Evolutionary conservation across 2,329 filamentous ascomycete species (phyloP), one percentile per base, ranked within the genome.

Genomic region (Cordyceps fumosorosea): DNA sequence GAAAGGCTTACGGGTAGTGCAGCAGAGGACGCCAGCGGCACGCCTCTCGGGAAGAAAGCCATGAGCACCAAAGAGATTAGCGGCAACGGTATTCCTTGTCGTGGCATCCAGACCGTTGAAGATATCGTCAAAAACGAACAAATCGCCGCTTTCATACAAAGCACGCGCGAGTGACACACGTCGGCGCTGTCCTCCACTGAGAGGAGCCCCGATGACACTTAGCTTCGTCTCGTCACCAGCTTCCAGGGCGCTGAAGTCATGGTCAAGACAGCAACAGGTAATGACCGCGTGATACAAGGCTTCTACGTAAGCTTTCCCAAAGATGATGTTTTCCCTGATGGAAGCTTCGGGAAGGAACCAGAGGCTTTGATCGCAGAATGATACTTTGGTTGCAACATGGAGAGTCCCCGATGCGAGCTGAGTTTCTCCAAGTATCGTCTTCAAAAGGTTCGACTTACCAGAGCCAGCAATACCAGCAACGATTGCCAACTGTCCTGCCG

Each of bases 121-220:
- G 3, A 60, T 48, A 5, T 60, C 57, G 32, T 60, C 57, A 18
- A 60, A 37, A 14, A 53, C 1, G 16, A 60, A 44, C 47, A 60
- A 32, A 20, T 53, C 57, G 12, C 47, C 47, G 24, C 20, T 11
- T 3, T 53, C 34, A 37, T 52, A 60, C 20, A 60, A 34, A 18
- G 10, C 37, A 29, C 57, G 48, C 20, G 57, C 57, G 6, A 53
- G 24, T 29, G 57, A 37, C 12, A 60, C 57, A 29, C 57, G 57
- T 44, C 37, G 20, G 24, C 48, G 57, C 34, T 60, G 57, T 18
- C 57, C 57, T 29, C 57, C 57, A 11, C 57, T 60, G 24, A 60
- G 57, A 29, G 57, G 57, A 26, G 57, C 37, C 4, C 57, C 57
- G 16, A 24, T 32, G 20, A 22, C 51, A 50, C 24, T 44, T 8